These are phyloP conservation scores for Phanerochaete sordida DNA, from an alignment of 768 basidiomycete species.

Conservation along the genomic window DNA sequence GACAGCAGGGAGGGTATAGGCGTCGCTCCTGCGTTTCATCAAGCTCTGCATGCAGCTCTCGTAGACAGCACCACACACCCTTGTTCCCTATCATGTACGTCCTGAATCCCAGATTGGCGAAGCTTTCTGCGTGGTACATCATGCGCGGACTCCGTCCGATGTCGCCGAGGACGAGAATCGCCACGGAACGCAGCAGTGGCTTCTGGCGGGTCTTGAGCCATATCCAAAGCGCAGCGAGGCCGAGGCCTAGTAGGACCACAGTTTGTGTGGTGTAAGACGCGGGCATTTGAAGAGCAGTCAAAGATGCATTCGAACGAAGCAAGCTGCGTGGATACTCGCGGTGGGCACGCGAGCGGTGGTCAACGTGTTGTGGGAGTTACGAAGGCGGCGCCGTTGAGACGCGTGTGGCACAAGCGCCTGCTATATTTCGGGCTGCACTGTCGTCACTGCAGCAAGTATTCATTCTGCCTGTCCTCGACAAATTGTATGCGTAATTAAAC, in stretches of 20 bases:
- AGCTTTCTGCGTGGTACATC: slow-evolving; percentile 98
- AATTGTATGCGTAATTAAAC: too few species aligned
- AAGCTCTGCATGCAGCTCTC: background rate
- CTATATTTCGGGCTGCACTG: too few species aligned
- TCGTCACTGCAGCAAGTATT: too few species aligned
- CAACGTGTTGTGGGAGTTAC: background rate
- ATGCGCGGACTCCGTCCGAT: slow-evolving; percentile 94
- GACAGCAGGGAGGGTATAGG: slow-evolving; percentile 72
- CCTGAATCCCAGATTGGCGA: slow-evolving; percentile 73
- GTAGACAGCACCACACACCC: slow-evolving; percentile 44
- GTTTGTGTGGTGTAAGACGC: background rate
- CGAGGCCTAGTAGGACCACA: background rate
- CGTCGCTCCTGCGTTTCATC: slow-evolving; percentile 55
- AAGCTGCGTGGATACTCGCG: too few species aligned
- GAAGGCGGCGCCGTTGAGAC: background rate
- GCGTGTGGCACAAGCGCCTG: background rate
- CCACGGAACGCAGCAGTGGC: slow-evolving; percentile 62
- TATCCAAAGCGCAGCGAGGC: background rate
- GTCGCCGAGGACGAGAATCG: slow-evolving; percentile 91
- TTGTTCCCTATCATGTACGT: slow-evolving; percentile 84
- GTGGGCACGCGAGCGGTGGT: too few species aligned
- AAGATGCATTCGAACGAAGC: background rate
- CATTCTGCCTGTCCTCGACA: too few species aligned
- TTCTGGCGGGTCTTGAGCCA: background rate
- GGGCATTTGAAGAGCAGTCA: background rate